Evolutionary conservation across 2,329 filamentous ascomycete genomes (phyloP), one percentile per base, ranked within the genome.

Genomic region (Fusarium albidum): DNA sequence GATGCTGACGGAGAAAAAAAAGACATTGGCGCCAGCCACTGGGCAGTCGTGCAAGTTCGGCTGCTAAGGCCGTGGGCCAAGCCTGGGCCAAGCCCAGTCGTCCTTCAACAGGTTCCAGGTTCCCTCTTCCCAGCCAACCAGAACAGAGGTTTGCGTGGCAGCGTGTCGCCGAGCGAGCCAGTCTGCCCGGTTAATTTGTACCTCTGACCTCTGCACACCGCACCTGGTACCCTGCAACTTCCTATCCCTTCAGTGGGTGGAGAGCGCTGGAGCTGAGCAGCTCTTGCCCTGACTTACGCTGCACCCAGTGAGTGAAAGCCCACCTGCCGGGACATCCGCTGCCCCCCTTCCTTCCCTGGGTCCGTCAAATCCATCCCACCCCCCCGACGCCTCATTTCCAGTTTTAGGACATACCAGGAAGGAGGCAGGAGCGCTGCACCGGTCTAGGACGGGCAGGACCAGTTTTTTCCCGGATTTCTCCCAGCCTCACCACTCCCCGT

Each of bases 371-470:
- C 31, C 17, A 28, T 13, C 44, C 40, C 53, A 49, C 42, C 40
- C 46, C 49, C 55, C 40, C 38, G 50, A 53, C 63, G 63, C 60
- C 63, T 65, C 63, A 65, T 66, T 65, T 65, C 61, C 63, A 62
- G 59, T 65, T 64, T 65, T 65, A 63, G 56, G 61, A 63, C 57
- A 51, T 58, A 52, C 56, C 49, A 52, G 50, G 38, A 50, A 46
- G 52, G 45, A 46, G 52, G 45, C 58, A 55, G 57, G 57, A 57
- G 53, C n/a, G n/a, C 35, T 49, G 18, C 43, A 40, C 37, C 25
- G 44, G 38, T 17, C 37, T 26, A 25, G 17, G 31, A 17, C 29
- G 29, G 29, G 29, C 55, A 52, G 48, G 55, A 25, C 57, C 63
- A 51, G 32, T 58, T 66, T 14, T 61, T 61, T 53, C 53, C 63